Base-by-base conservation (phyloP, 345 rosid genomes). In the Hibiscus tridactylites region DNA sequence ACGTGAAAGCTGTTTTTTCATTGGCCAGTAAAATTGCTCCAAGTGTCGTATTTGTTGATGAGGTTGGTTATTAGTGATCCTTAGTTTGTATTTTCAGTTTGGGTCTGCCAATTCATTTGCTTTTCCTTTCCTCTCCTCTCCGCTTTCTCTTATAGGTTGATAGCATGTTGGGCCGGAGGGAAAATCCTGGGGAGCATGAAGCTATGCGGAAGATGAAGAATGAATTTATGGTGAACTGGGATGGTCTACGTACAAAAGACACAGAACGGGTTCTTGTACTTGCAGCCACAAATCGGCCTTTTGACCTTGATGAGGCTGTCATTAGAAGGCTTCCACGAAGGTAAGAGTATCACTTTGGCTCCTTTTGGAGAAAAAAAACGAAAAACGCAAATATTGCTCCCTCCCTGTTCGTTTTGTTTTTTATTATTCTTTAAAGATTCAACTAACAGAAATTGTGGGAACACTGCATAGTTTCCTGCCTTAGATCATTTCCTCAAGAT, bases 161-260 rank as follows among this genome's bases (percentile, higher is more conserved):
- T 79, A 90, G 97, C 87, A 88, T 94, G 98, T 73, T 94, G 80
- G 96, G 98, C n/a, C 85, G 91, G 74, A 80, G 97, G 73, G 96
- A 88, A 78, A 86, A 83, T 76, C 91, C 89, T 0, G 90, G 91
- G 42, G 98, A 91, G 83, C 91, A 91, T 74, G 98, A 91, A 84
- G 89, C 91, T 42, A 87, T 83, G 91, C 89, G 96, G 29, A 91
- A 86, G 88, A 91, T 91, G 91, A 94, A 90, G 77, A 90, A 91
- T 77, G 99, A 92, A 76, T 95, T 95, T 82, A 95, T 91, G 99
- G 87, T 88, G 66, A 86, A 90, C 77, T 95, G 97, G 97, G 99
- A 90, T 78, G 98, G 97, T 50, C 72, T 88, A 61, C 81, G 88
- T 72, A 87, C 97, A 11, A 88, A 90, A 80, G 97, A 91, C 57